phyloP scores from a whole-genome alignment of 306 rosid genomes.

The Medicago ruthenica region DNA sequence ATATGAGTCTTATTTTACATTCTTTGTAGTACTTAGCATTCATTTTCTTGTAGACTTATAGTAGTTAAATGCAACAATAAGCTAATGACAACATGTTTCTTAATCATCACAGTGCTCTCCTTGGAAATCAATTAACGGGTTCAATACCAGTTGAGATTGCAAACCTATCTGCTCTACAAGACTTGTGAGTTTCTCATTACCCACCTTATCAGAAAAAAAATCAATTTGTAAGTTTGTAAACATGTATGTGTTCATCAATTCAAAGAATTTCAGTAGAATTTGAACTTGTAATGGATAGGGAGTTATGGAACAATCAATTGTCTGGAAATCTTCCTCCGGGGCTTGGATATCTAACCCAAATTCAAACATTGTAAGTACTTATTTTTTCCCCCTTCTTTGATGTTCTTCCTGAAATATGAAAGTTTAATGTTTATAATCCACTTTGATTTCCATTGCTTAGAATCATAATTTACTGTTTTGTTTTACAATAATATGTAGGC shows the following conservation, averaged over 20 bases:
- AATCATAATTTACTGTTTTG: slow-evolving; percentile 5
- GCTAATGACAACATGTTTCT: neutral
- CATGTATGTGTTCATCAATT: neutral
- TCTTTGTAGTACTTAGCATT: neutral
- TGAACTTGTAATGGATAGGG: slow-evolving; percentile 45
- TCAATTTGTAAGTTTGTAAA: neutral
- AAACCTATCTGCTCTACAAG: slow-evolving; percentile 55
- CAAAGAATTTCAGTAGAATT: slow-evolving; percentile 4
- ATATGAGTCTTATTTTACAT: neutral
- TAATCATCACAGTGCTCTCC: slow-evolving; percentile 45
- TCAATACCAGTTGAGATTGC: slow-evolving; percentile 64
- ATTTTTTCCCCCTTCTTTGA: neutral
- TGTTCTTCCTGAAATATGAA: neutral
- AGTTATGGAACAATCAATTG: slow-evolving; percentile 57
- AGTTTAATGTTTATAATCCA: neutral
- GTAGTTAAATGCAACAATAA: slow-evolving; percentile 16
- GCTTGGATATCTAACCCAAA: slow-evolving; percentile 57
- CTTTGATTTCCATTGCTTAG: neutral
- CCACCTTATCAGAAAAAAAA: neutral
- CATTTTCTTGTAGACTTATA: slow-evolving; percentile 13
- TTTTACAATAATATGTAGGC: slow-evolving; percentile 40
- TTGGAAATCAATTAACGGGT: slow-evolving; percentile 66
- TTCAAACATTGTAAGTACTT: slow-evolving; percentile 62
- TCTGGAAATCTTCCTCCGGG: slow-evolving; percentile 63
- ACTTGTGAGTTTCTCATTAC: slow-evolving; percentile 59